phyloP scores from a whole-genome alignment of 805 yeast genomes.

The Wickerhamomyces strasburgensis region DNA sequence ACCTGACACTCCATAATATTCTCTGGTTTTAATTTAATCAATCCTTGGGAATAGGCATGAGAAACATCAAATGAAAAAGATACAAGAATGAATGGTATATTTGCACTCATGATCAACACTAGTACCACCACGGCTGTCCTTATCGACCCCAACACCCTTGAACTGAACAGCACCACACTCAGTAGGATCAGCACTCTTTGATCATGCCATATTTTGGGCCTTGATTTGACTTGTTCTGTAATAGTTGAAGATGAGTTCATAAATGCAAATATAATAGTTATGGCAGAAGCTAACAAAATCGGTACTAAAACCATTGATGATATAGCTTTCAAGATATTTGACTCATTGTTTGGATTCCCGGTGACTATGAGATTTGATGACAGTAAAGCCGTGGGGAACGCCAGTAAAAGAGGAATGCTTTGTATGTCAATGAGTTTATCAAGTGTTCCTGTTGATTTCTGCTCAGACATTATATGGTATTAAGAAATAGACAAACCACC shows the following conservation, averaged over 20 bases:
- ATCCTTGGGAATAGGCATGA: conserved; percentile 3
- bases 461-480: not conserved
- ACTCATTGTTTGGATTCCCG: not conserved
- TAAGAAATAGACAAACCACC: too few species aligned
- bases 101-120: conserved; percentile 17
- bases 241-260: not conserved
- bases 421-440: conserved; percentile 25
- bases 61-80: conserved; percentile 16
- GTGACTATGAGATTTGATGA: conserved; percentile 17
- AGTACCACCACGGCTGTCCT: conserved; percentile 20
- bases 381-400: conserved; percentile 23
- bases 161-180: conserved; percentile 9
- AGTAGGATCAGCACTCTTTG: conserved; percentile 8
- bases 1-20: not conserved
- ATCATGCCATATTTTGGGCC: not conserved
- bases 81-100: conserved; percentile 5
- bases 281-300: conserved; percentile 10
- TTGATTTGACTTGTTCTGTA: not conserved
- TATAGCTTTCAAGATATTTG: not conserved
- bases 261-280: conserved; percentile 10
- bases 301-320: conserved; percentile 11
- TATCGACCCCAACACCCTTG: conserved; percentile 19
- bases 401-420: conserved; percentile 23
- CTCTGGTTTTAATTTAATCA: not conserved
- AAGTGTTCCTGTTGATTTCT: conserved; percentile 2